Evolutionary conservation across 2,329 filamentous ascomycete species (phyloP).

Genomic region (Colletotrichum camelliae): DNA sequence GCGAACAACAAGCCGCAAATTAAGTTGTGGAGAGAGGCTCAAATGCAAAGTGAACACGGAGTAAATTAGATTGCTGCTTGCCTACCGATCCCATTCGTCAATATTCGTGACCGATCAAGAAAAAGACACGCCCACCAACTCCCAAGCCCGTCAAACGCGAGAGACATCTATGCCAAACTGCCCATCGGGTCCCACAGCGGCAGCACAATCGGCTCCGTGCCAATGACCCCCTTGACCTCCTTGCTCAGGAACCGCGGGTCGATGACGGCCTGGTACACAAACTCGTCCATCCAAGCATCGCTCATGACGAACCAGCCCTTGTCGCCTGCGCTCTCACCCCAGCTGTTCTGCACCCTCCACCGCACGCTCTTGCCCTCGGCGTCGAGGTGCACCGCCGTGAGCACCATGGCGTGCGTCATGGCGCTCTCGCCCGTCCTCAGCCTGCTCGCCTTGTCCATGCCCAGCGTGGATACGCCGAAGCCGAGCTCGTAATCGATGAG

Average conservation of each 20-base stretch:
- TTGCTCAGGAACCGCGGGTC: conserved; percentile 71
- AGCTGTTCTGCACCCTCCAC: conserved; percentile 89
- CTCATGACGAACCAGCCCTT: conserved; percentile 92
- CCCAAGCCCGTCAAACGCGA: neutral
- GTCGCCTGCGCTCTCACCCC: conserved; percentile 73
- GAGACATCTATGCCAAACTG: conserved; percentile 59
- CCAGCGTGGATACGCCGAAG: conserved; percentile 78
- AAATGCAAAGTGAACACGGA: neutral
- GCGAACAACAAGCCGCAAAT: neutral
- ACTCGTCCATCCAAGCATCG: conserved; percentile 80
- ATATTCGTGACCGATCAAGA: neutral
- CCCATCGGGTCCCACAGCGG: conserved; percentile 86
- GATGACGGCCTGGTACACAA: conserved; percentile 86
- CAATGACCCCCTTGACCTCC: conserved; percentile 73
- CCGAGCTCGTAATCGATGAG: conserved; percentile 82
- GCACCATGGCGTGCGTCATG: conserved; percentile 94
- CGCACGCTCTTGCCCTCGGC: conserved; percentile 66
- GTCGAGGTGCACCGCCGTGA: conserved; percentile 84
- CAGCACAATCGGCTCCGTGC: conserved; percentile 72
- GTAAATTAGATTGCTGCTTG: conserved; percentile 2
- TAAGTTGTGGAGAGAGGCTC: neutral
- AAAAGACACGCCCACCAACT: neutral
- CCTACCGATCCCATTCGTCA: neutral
- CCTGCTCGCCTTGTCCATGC: conserved; percentile 77
- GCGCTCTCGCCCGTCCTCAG: conserved; percentile 75